Conservation (phyloP, 495 filamentous ascomycete species). For the Neurospora terricola region DNA sequence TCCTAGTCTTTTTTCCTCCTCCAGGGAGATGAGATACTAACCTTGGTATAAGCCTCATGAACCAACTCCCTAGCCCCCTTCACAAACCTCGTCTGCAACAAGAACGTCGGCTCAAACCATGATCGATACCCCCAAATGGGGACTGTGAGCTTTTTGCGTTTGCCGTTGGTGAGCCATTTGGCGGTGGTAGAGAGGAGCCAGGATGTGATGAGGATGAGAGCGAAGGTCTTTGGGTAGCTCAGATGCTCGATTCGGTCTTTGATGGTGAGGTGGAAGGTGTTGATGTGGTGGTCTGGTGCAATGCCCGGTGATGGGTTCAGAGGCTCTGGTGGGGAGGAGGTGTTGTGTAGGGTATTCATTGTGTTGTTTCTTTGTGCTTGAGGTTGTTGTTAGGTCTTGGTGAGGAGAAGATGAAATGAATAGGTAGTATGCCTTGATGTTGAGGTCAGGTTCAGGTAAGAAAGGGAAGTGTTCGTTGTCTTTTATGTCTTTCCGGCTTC, state of each 20-base stretch:
- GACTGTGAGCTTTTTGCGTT: neutral
- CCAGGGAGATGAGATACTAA: no score
- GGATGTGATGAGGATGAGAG: neutral
- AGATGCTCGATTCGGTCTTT: neutral
- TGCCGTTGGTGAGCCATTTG: neutral
- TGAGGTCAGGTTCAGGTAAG: neutral
- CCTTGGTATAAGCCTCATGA: neutral
- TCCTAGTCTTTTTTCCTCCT: no score
- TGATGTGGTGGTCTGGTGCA: no score
- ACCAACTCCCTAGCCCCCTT: neutral
- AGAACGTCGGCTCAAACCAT: neutral
- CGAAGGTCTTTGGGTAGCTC: neutral
- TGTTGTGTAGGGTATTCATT: neutral
- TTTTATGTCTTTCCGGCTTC: neutral
- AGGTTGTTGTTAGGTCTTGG: neutral
- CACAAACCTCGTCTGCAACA: neutral
- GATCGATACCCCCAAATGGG: neutral
- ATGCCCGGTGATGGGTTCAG: no score
- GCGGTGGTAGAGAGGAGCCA: neutral
- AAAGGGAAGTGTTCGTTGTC: neutral
- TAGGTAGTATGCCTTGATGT: neutral
- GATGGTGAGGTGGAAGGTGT: neutral
- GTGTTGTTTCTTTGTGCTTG: neutral
- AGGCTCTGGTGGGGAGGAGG: neutral
- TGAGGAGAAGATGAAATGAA: neutral